Evolutionary conservation across 2,329 filamentous ascomycete species (phyloP), one percentile per base, ranked within the genome.

Genomic region (Atkinsonella hypoxylon): DNA sequence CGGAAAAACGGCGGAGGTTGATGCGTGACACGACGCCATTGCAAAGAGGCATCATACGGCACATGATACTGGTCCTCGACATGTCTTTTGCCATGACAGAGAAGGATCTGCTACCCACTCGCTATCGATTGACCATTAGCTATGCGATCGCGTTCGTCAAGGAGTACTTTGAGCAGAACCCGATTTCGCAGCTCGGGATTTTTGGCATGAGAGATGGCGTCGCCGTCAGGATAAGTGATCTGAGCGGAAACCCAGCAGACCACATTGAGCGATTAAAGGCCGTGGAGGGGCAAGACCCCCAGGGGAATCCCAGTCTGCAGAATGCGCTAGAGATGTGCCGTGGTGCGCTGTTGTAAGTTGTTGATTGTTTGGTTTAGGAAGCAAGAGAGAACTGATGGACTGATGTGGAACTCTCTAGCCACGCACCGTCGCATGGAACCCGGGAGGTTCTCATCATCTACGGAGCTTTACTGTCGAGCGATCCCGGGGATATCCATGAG

Each of bases 91-190:
- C 91, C 47, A 98, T 98, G 93, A 70, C 81, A 5, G 90, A 97
- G 67, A 97, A 97, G 68, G 93, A 98, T 64, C 76, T 97, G 57
- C 81, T 93, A 26, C 93, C 93, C 6, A 95, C 83, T 42, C 81
- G 91, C 53, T 90, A 91, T 67, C 78, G 89, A 38, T 78, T 96
- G 32, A 85, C 83, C 48, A 76, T 96, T 61, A 83, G 83, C 56
- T 94, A 89, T 67, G 85, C 89, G 15, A 80, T 85, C 56, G 85
- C 89, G 51, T 98, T 97, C 67, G 85, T 97, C 46, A 79, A 83
- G 53, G 91, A 96, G 66, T 98, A 89, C 70, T 98, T 97, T 64
- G 93, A 97, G 68, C 93, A 98, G 68, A 98, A 98, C 61, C 93
- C 93, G 11, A 97, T 98, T 57, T 95, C 89, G 10, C 93, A 98